Evolutionary conservation across 2,329 filamentous ascomycete species (phyloP).

Genomic region (Aureobasidium sp.): DNA sequence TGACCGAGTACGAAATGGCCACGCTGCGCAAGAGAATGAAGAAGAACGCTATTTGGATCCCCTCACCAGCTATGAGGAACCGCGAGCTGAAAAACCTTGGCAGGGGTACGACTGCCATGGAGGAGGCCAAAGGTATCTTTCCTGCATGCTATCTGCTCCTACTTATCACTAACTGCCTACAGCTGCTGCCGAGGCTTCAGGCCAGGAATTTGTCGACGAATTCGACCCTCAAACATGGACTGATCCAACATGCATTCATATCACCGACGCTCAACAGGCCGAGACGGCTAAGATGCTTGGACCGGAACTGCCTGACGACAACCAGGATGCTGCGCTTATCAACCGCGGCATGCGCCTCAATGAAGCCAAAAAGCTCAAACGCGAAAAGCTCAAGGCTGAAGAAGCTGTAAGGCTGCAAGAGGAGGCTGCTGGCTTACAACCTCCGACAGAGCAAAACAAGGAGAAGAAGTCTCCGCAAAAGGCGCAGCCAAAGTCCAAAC

Average conservation of each 20-base stretch:
- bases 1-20: constrained; percentile 61
- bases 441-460: background rate
- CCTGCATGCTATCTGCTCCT: constrained; percentile 21
- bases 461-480: background rate
- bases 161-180: constrained; percentile 32
- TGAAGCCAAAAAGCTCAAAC: constrained; percentile 66
- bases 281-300: constrained; percentile 25
- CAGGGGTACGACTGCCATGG: constrained; percentile 41
- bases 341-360: constrained; percentile 72
- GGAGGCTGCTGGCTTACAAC: background rate
- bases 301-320: constrained; percentile 20
- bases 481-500: background rate
- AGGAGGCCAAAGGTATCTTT: constrained; percentile 22
- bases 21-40: constrained; percentile 78
- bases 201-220: constrained; percentile 56
- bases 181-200: constrained; percentile 57
- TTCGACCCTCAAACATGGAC: constrained; percentile 23
- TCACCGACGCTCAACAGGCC: constrained; percentile 26
- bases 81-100: constrained; percentile 65
- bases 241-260: constrained; percentile 26
- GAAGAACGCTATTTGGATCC: constrained; percentile 80
- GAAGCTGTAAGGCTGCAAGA: background rate
- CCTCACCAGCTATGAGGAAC: constrained; percentile 78
- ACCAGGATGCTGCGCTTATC: constrained; percentile 51
- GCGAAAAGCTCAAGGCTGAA: constrained; percentile 39